Evolutionary conservation across 768 basidiomycete species (phyloP).

Genomic region (Mycena olivaceomarginata): DNA sequence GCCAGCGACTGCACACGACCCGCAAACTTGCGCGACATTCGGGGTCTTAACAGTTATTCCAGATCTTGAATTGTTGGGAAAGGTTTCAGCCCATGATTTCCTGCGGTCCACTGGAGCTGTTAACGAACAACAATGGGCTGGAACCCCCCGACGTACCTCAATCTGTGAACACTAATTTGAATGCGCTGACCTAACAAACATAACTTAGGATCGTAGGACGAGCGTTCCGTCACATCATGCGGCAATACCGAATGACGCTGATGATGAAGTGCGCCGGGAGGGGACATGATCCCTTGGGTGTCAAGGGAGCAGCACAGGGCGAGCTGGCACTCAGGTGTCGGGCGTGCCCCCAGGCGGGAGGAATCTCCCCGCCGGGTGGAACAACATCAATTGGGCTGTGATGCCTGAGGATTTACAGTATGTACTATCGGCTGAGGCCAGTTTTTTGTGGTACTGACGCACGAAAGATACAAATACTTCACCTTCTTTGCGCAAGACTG

Average conservation of each 20-base stretch:
- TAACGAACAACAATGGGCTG: conserved; percentile 1
- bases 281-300: neutral
- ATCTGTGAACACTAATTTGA: neutral
- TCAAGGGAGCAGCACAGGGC: neutral
- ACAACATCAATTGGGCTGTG: neutral
- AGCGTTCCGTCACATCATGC: neutral
- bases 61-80: conserved; percentile 1
- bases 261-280: neutral
- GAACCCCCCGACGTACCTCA: neutral
- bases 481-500: neutral
- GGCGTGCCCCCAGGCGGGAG: too few species aligned
- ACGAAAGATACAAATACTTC: conserved; percentile 3
- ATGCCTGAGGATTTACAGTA: neutral
- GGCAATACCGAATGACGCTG: neutral
- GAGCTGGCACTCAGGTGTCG: neutral
- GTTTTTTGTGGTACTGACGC: too few species aligned
- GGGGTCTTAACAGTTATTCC: neutral
- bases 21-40: neutral
- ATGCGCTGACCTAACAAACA: neutral
- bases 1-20: neutral
- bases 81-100: conserved; percentile 5
- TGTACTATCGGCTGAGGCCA: neutral
- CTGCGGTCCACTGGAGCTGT: neutral
- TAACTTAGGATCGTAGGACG: neutral
- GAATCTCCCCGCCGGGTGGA: neutral